These are phyloP conservation scores for Penicillium samsonianum DNA, from an alignment of 495 filamentous ascomycete genomes.

Conservation along the genomic window DNA sequence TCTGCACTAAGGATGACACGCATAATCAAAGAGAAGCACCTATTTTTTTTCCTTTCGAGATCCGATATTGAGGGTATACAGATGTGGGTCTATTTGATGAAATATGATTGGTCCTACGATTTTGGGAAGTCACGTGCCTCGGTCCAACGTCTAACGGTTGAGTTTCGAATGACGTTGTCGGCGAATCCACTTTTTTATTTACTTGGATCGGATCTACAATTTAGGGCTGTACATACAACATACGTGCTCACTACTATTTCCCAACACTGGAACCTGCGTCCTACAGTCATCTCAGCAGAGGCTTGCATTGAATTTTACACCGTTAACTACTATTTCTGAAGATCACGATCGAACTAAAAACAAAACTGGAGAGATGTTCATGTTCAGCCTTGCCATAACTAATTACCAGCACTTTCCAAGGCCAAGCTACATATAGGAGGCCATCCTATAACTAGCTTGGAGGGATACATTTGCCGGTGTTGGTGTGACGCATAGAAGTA, in stretches of 20 bases:
- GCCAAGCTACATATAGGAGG: background rate
- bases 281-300: too few species aligned
- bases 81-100: background rate
- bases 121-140: background rate
- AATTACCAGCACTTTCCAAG: background rate
- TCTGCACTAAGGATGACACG: constrained; percentile 99
- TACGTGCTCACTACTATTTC: too few species aligned
- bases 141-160: too few species aligned
- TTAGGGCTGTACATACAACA: too few species aligned
- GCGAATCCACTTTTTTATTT: background rate
- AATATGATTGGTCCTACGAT: background rate
- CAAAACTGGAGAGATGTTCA: too few species aligned
- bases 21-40: constrained; percentile 95
- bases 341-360: too few species aligned
- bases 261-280: too few species aligned
- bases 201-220: background rate
- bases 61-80: too few species aligned
- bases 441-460: background rate
- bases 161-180: background rate
- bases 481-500: too few species aligned
- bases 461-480: background rate
- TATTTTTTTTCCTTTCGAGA: too few species aligned
- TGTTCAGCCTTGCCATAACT: background rate
- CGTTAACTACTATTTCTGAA: too few species aligned
- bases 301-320: too few species aligned